A percentile compares a stretch with the other conserved stretches of the same genome.
phyloP scores from a whole-genome alignment of 352 stramenopile species.

The Blastocystis sp. region DNA sequence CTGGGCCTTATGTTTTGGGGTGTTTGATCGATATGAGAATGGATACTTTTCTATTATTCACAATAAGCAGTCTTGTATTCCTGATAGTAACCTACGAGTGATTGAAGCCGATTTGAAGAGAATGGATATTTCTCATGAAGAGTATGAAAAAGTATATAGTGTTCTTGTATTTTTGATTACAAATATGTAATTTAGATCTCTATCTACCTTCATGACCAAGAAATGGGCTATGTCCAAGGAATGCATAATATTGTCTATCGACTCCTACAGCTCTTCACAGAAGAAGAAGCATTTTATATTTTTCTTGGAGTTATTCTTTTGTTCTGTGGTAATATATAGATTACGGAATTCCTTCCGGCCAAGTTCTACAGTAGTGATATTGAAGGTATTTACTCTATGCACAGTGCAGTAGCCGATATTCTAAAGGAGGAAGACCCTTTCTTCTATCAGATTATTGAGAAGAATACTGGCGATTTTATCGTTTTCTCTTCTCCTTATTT shows the following conservation, averaged over 20 bases:
- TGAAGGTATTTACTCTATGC: conserved; percentile 13
- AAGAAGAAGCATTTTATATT: conserved; percentile 36
- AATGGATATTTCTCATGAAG: conserved; percentile 22
- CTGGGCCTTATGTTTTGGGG: neutral
- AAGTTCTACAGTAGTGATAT: conserved; percentile 13
- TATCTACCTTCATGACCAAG: conserved; percentile 19
- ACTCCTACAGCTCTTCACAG: conserved; percentile 3
- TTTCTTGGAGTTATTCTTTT: neutral
- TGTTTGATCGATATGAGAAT: conserved; percentile 7
- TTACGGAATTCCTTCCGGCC: conserved; percentile 16
- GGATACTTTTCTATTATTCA: conserved; percentile 46
- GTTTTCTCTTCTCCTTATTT: conserved; percentile 5
- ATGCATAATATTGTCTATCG: conserved; percentile 20
- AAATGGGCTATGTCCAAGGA: conserved; percentile 34
- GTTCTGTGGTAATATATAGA: neutral
- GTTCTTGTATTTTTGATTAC: neutral
- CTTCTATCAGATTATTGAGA: neutral
- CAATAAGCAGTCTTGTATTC: conserved; percentile 6
- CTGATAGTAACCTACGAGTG: neutral
- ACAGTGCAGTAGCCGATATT: neutral
- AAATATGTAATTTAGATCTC: neutral
- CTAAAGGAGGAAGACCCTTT: neutral
- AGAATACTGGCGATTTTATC: conserved; percentile 19
- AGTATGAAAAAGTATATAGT: conserved; percentile 1
- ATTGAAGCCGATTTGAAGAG: conserved; percentile 28